Evolutionary conservation across 495 filamentous ascomycete genomes (phyloP), one percentile per base, ranked within the genome.

Genomic region (Penicillium paradoxum): DNA sequence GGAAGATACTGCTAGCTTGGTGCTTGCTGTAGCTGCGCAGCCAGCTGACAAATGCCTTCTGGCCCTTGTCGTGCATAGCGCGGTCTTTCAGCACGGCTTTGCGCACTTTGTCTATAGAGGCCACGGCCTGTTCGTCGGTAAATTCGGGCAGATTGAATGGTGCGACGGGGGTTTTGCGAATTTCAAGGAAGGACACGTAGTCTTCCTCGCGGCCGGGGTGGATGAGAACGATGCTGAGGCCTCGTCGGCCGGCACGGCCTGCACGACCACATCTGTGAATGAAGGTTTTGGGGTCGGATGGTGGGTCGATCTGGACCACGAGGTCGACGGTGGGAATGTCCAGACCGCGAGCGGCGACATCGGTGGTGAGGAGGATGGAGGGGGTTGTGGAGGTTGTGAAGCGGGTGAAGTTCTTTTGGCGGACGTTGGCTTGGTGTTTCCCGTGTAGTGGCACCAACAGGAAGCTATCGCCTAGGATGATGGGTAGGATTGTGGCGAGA

Each of bases 301-400:
- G 93, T 0, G 91, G 86, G 62, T 98, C 93, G 44, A 97, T 76
- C 65, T 97, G 92, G 3, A 97, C 79, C 27, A 97, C 92, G 6
- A 97, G 80, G 68, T 98, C 95, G 30, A 97, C 90, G 51, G 89
- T 86, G 1, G 95, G 93, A 54, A 98, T 95, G 62, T 98, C 93
- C 14, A 98, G 82, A 27, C 91, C 91, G 43, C 91, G 80, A 21
- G 91, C 88, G 11, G 88, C 86, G 14, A 92, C 86, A 63, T 92
- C 88, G 11, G 88, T 91, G 6, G 90, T 97, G 1, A 98, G 76
- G 37, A 98, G 84, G 22, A 97, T 80, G 33, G 85, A 80, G 4
- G 92, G 89, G 0, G 65, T 73, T 3, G 69, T 65, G 41, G 81
- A 72, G 55, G 83, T 86, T 21, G 85, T 75, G 69, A 96, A 98